phyloP scores from a whole-genome alignment of 805 yeast genomes.

The Saccharomycopsis malanga region DNA sequence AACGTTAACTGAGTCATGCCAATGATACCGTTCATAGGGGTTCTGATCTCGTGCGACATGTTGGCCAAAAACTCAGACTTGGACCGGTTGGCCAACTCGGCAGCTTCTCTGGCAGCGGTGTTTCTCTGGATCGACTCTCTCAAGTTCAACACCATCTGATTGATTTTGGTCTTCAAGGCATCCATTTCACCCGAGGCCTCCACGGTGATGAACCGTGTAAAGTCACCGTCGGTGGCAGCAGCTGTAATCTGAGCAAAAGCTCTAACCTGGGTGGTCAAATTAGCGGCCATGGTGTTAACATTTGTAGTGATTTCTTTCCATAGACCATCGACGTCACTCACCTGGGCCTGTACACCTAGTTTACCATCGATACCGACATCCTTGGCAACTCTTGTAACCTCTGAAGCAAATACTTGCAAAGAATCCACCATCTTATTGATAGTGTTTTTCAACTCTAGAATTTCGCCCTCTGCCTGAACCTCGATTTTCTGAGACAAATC shows the following conservation, averaged over 20 bases:
- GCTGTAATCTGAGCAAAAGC: conserved; percentile 92
- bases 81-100: conserved; percentile 82
- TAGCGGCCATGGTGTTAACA: conserved; percentile 92
- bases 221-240: conserved; percentile 91
- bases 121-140: conserved; percentile 87
- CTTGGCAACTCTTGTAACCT: conserved; percentile 83
- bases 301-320: conserved; percentile 91
- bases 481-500: conserved; percentile 79
- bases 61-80: conserved; percentile 87
- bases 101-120: conserved; percentile 92
- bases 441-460: conserved; percentile 75
- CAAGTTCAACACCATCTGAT: conserved; percentile 79
- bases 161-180: conserved; percentile 42
- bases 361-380: conserved; percentile 94
- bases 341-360: conserved; percentile 88
- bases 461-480: conserved; percentile 88
- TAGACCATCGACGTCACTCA: conserved; percentile 80
- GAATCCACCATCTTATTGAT: conserved; percentile 93
- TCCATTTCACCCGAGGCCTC: conserved; percentile 91
- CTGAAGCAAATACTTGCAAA: conserved; percentile 78
- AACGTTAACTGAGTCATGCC: conserved; percentile 89
- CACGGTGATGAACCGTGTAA: conserved; percentile 82
- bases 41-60: conserved; percentile 81
- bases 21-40: conserved; percentile 89
- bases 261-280: conserved; percentile 84